Base-by-base conservation (phyloP, 495 filamentous ascomycete species). In the Xylaria longipes region DNA sequence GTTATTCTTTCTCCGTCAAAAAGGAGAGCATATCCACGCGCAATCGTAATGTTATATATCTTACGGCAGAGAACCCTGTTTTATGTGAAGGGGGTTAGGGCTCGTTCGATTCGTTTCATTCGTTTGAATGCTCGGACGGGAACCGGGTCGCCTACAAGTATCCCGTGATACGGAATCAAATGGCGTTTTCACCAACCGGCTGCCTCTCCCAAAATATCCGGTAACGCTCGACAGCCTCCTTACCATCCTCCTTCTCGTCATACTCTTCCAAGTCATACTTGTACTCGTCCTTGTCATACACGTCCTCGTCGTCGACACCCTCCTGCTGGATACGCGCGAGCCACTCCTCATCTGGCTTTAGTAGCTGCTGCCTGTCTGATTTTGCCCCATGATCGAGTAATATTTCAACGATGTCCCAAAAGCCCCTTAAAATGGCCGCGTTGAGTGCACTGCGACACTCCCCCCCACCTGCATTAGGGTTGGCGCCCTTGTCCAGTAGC, bases 401-500 rank as follows among this genome's bases (percentile, higher is more conserved):
- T n/a, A 73, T 27, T 31, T 76, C 48, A 17, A 79, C 71, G 39
- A 79, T 69, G 11, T 72, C 20, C 45, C 67, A 58, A 31, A n/a
- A 48, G 67, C 79, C 79, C 50, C 70, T 50, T 31, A 65, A 50
- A 37, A 70, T 73, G 2, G 78, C 76, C 3, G 62, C 74, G 8
- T 71, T 61, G 11, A 79, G 58, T 39, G 74, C 70, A 56, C 65
- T 74, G 7, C 70, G 69, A 66, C 64, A 72, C 48, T 50, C 39
- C 29, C 74, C 74, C 31, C 77, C 75, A 45, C 62, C 15, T 15
- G 43, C 37, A 65, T 80, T 74, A 7, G 76, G 56, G n/a, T 80
- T 64, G n/a, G 75, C 80, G 0, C 76, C 78, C 12, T 65, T 37
- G 25, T 71, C 66, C 7, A 81, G 66, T 39, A 81, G 61, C 5